Base-by-base conservation (phyloP, 2,329 filamentous ascomycete species). In the Akanthomyces lecanii region DNA sequence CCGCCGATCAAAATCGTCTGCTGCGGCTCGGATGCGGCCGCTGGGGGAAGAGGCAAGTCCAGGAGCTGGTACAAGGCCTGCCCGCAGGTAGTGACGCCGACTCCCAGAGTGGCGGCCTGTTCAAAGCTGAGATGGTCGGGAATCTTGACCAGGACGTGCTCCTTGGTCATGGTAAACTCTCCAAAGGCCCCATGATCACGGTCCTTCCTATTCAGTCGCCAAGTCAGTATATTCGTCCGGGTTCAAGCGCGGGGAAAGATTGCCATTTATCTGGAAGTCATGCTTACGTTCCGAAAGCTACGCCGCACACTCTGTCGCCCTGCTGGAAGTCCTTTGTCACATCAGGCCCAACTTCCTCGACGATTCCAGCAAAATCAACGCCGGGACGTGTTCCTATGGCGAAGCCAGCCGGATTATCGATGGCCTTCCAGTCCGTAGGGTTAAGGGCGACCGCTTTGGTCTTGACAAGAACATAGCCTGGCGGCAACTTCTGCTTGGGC, bases 41-140 rank as follows among this genome's bases (percentile, higher is more conserved):
- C 62, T 23, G 67, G 73, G 0, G 85, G 85, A 3, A 84, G 71
- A 0, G 79, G 75, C 0, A 83, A 74, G 57, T 71, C 61, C 1
- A 84, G 73, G 5, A 70, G 68, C 64, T 81, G 77, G 70, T 82
- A 83, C 5, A 84, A 73, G 0, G 75, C 77, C 72, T 82, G 79
- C 33, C 72, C 78, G 23, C 81, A 76, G 0, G 81, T 82, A 16
- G 69, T 71, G 23, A 78, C 65, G 2, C 74, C 76, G 0, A 80
- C 70, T 5, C 76, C 77, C 0, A 80, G 57, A 2, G 76, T 78
- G 0, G 80, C 74, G 0, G 79, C 81, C 62, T 84, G 74, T 63
- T 78, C 78, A 64, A 80, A 75, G 63, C 69, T 78, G n/a, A 83
- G 36, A 42, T 72, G 72, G 23, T 78, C 76, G 1, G 82, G 82